These are phyloP conservation scores for button mushroom (Agaricus bisporus) DNA, from an alignment of 768 basidiomycete species.

Conservation along the genomic window DNA sequence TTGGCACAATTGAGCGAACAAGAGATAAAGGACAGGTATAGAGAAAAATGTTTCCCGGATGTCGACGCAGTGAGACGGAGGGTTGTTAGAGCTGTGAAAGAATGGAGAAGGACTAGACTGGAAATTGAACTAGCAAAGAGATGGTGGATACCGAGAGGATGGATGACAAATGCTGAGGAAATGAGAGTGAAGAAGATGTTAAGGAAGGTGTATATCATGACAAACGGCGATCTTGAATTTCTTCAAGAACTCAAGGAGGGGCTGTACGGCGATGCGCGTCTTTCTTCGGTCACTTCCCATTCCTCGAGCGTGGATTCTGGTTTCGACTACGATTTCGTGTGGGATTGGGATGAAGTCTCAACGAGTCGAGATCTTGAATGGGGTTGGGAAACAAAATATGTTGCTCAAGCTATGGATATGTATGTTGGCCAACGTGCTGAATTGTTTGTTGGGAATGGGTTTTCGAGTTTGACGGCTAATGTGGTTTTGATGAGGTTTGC, in stretches of 20 bases:
- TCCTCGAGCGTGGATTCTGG: background rate
- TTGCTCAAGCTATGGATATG: slow-evolving; percentile 63
- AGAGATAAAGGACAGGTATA: slow-evolving; percentile 28
- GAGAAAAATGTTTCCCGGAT: slow-evolving; percentile 47
- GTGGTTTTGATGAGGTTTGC: slow-evolving; percentile 28
- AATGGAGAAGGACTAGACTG: slow-evolving; percentile 18
- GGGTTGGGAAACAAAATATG: slow-evolving; percentile 48
- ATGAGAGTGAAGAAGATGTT: slow-evolving; percentile 18
- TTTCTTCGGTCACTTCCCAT: background rate
- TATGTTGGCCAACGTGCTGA: slow-evolving; percentile 57
- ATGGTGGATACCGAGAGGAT: background rate
- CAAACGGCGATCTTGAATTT: slow-evolving; percentile 52
- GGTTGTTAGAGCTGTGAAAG: slow-evolving; percentile 25
- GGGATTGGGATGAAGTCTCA: slow-evolving; percentile 42
- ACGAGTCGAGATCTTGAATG: slow-evolving; percentile 51
- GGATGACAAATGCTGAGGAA: background rate
- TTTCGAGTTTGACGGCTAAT: slow-evolving; percentile 32
- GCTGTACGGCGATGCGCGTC: slow-evolving; percentile 17
- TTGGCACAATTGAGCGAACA: slow-evolving; percentile 12
- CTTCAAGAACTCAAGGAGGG: slow-evolving; percentile 36
- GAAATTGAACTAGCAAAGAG: slow-evolving; percentile 6
- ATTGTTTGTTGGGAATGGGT: slow-evolving; percentile 65
- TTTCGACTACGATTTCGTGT: slow-evolving; percentile 7
- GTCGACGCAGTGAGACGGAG: slow-evolving; percentile 41
- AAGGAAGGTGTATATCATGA: slow-evolving; percentile 54